Conservation (phyloP, 2,329 filamentous ascomycete genomes). For the Colletotrichum chrysophilum region DNA sequence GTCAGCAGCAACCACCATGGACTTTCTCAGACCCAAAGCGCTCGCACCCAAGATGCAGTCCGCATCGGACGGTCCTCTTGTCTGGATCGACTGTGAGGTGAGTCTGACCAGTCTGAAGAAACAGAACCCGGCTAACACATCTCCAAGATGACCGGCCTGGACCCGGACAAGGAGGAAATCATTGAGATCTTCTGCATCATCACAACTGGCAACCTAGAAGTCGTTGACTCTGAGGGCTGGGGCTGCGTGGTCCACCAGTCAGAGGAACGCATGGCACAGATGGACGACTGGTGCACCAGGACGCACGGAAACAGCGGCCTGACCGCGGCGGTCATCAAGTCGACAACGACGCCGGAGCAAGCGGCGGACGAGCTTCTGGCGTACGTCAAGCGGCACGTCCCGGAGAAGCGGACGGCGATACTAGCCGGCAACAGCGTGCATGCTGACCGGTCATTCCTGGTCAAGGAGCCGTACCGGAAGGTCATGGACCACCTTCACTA, state of each 20-base stretch:
- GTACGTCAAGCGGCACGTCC: conserved; percentile 78
- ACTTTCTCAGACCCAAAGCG: conserved; percentile 6
- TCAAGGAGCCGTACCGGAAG: conserved; percentile 72
- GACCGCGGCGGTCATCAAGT: conserved; percentile 75
- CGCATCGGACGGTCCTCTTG: conserved; percentile 62
- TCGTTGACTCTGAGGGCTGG: conserved; percentile 80
- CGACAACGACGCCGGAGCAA: conserved; percentile 71
- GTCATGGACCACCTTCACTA: conserved; percentile 85
- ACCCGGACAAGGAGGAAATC: conserved; percentile 80
- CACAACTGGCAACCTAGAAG: conserved; percentile 78
- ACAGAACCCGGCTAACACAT: not conserved
- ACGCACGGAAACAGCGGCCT: conserved; percentile 86
- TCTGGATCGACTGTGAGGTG: conserved; percentile 82
- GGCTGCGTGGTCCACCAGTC: conserved; percentile 80
- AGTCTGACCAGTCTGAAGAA: not conserved
- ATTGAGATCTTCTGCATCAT: conserved; percentile 93
- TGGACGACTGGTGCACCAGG: conserved; percentile 87
- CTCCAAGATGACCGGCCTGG: conserved; percentile 86
- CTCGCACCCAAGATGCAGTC: not conserved
- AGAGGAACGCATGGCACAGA: conserved; percentile 71
- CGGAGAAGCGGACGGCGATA: conserved; percentile 69
- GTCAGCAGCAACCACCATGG: not conserved
- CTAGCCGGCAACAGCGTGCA: conserved; percentile 95
- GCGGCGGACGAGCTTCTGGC: conserved; percentile 76
- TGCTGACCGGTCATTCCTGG: conserved; percentile 83